These are phyloP conservation scores for Epichloe baconii DNA, from an alignment of 2,329 filamentous ascomycete species.

Conservation along the genomic window DNA sequence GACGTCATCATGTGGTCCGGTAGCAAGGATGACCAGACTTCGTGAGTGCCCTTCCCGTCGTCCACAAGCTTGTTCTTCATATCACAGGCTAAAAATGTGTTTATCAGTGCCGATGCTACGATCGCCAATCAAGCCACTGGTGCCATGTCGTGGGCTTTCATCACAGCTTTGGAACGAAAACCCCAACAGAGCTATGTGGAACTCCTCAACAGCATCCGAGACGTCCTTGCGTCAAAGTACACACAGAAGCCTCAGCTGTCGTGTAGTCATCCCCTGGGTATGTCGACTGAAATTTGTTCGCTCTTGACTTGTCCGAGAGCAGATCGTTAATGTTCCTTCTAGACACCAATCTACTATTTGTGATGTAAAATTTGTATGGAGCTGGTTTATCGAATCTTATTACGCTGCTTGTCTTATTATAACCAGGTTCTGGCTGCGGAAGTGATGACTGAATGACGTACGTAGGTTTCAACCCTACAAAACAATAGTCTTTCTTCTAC, in stretches of 20 bases:
- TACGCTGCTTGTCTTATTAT: too few relatives aligned
- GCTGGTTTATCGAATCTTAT: fast-evolving
- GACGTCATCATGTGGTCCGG: conserved; percentile 98
- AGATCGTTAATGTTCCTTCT: background rate
- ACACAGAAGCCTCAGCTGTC: conserved; percentile 91
- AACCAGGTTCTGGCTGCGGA: too few relatives aligned
- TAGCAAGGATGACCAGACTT: conserved; percentile 90
- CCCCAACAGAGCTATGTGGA: conserved; percentile 89
- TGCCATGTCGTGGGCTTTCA: conserved; percentile 97
- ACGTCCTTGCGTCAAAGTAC: conserved; percentile 77
- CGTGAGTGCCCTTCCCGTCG: conserved; percentile 27
- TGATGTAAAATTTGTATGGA: conserved; percentile 35
- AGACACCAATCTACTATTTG: conserved; percentile 55
- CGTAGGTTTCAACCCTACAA: too few relatives aligned
- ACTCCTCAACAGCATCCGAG: conserved; percentile 87
- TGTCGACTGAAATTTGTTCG: conserved; percentile 18
- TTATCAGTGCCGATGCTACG: conserved; percentile 66
- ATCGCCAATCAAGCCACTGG: conserved; percentile 84
- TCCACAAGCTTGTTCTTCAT: too few relatives aligned
- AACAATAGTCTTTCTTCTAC: too few relatives aligned
- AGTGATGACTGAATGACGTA: too few relatives aligned
- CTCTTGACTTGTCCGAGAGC: too few relatives aligned
- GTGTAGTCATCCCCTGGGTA: conserved; percentile 91
- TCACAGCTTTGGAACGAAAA: conserved; percentile 85
- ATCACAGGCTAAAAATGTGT: too few relatives aligned